A percentile compares a stretch with the other conserved stretches of the same genome.
Conservation (phyloP, 1,139 yeast species). For the Scheffersomyces illinoinensis region DNA sequence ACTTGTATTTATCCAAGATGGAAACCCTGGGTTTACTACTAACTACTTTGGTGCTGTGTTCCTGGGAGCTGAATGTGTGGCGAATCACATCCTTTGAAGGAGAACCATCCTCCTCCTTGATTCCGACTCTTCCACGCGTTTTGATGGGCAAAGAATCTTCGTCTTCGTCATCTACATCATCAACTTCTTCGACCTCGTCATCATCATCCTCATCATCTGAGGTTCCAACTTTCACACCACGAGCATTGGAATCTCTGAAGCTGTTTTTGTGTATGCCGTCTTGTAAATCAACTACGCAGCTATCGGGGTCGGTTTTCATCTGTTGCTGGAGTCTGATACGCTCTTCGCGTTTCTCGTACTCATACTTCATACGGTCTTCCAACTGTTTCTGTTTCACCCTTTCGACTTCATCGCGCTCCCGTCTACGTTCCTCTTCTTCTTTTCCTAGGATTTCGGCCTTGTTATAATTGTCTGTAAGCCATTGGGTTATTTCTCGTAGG, state of each 20-base stretch:
- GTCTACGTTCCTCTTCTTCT: slow-evolving; percentile 21
- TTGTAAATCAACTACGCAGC: background rate
- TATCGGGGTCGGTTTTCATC: background rate
- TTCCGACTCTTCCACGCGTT: slow-evolving; percentile 32
- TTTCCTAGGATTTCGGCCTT: slow-evolving; percentile 29
- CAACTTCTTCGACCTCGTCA: slow-evolving; percentile 6
- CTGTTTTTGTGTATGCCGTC: background rate
- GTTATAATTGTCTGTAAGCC: slow-evolving; percentile 42
- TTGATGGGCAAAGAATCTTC: slow-evolving; percentile 37
- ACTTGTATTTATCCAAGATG: slow-evolving; percentile 52
- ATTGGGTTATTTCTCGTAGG: slow-evolving; percentile 52
- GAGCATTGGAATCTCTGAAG: slow-evolving; percentile 14
- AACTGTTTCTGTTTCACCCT: slow-evolving; percentile 14
- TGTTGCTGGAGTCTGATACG: slow-evolving; percentile 7
- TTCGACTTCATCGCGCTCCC: slow-evolving; percentile 7
- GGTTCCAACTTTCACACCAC: slow-evolving; percentile 8
- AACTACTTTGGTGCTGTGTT: slow-evolving; percentile 56
- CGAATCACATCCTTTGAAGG: slow-evolving; percentile 6
- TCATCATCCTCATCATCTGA: slow-evolving; percentile 11
- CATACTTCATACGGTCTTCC: slow-evolving; percentile 14
- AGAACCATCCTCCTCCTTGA: slow-evolving; percentile 14
- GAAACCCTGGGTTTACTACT: slow-evolving; percentile 53
- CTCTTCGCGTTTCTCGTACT: slow-evolving; percentile 15
- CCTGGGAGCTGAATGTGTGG: slow-evolving; percentile 5
- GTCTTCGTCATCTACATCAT: background rate